These are phyloP conservation scores for Marchantia polymorpha DNA, from an alignment of 225 moss, liverwort and hornwort species.

Conservation along the genomic window DNA sequence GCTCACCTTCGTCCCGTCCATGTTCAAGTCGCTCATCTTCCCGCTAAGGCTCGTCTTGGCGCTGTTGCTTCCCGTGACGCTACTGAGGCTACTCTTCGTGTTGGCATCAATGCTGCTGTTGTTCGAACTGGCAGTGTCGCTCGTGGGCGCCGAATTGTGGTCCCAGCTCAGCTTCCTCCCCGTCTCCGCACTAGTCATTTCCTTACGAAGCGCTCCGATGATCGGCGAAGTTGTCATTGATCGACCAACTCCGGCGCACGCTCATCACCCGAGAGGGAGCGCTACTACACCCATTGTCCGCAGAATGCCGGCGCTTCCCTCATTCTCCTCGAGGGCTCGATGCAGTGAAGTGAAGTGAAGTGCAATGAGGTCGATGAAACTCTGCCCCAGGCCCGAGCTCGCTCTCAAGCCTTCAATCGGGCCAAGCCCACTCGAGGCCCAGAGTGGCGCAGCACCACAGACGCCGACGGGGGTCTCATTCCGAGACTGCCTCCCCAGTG, in stretches of 20 bases:
- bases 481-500: not conserved
- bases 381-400: not conserved
- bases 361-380: no score
- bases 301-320: not conserved
- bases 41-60: conserved; percentile 53
- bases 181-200: conserved; percentile 42
- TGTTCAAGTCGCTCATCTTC: conserved; percentile 50
- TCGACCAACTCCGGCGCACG: not conserved
- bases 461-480: conserved; percentile 12
- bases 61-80: conserved; percentile 42
- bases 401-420: not conserved
- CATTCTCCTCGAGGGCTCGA: not conserved
- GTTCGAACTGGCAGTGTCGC: conserved; percentile 42
- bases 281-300: conserved; percentile 7
- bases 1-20: conserved; percentile 48
- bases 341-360: no score
- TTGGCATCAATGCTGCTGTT: conserved; percentile 37
- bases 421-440: not conserved
- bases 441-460: not conserved
- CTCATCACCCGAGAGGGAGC: not conserved
- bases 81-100: conserved; percentile 51
- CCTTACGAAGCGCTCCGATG: conserved; percentile 29
- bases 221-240: conserved; percentile 40
- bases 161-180: conserved; percentile 43
- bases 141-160: conserved; percentile 29